Evolutionary conservation across 2,329 filamentous ascomycete species (phyloP), one percentile per base, ranked within the genome.

Genomic region (Bipolaris victoriae): DNA sequence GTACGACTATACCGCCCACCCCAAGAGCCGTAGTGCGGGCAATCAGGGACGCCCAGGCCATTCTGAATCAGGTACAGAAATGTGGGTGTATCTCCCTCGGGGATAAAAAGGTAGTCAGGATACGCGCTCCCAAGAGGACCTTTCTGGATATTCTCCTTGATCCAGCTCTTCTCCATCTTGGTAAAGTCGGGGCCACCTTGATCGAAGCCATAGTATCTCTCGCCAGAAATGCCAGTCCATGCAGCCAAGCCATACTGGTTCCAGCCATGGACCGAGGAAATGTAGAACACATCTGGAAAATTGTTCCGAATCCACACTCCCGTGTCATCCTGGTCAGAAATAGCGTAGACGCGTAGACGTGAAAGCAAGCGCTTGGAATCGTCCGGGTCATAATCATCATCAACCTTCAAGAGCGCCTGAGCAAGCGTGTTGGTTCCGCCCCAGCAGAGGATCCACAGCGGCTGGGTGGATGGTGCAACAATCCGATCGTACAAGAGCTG

Each of bases 271-370:
- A 86, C 69, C 0, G 81, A 84, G 13, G 74, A 76, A 52, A 87
- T 84, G 68, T 85, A 86, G 62, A 84, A 82, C 6, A 87, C 66
- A 24, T 83, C 79, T 0, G 85, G 83, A 57, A 81, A 86, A 2
- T 77, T 79, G 44, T 76, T 71, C 15, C 84, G 80, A 35, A 87
- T 82, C 84, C 84, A 87, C 0, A 79, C 71, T 0, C 83, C 84
- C 0, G 82, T 81, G 58, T 87, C 81, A 58, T 87, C 84, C 61
- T 87, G 84, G 60, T 87, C 85, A 6, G 83, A 85, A 52, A 87
- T 86, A 35, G 84, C 73, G 29, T 76, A 76, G 3, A 76, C 68
- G 2, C 74, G 69, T 2, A 76, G 40, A 10, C 72, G 68, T 1
- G 72, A 74, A 16, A 73, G 60, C 1, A 76, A 63, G 11, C 72